These are phyloP conservation scores for Nothophaeocryptopus gaeumannii DNA, from an alignment of 2,329 filamentous ascomycete species.

Conservation along the genomic window DNA sequence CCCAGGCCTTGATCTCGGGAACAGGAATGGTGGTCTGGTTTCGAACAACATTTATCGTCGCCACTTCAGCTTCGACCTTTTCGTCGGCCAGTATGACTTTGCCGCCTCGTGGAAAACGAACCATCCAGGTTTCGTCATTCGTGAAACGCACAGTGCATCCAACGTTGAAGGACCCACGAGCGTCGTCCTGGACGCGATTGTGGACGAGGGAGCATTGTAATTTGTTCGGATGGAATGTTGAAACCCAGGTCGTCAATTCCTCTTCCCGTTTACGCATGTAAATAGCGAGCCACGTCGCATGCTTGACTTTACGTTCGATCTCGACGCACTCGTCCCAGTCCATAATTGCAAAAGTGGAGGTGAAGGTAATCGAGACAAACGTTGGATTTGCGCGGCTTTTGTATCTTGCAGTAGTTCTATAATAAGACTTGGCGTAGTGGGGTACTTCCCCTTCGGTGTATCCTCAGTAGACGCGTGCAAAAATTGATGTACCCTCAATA, in stretches of 20 bases:
- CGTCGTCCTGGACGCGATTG: background rate
- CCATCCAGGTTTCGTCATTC: conserved; percentile 12
- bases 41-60: conserved; percentile 13
- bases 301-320: background rate
- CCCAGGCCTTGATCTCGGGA: conserved; percentile 13
- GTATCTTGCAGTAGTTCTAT: background rate
- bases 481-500: too few relatives aligned
- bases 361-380: conserved; percentile 1
- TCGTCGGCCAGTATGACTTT: conserved; percentile 15
- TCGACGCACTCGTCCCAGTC: conserved; percentile 8
- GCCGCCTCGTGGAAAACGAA: conserved; percentile 13
- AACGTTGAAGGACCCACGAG: conserved; percentile 31
- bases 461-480: too few relatives aligned
- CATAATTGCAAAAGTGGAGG: conserved; percentile 7
- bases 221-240: conserved; percentile 7
- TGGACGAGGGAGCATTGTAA: conserved; percentile 2
- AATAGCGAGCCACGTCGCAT: background rate
- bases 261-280: conserved; percentile 1
- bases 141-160: conserved; percentile 15
- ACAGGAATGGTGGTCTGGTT: conserved; percentile 16
- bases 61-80: conserved; percentile 17
- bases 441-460: too few relatives aligned
- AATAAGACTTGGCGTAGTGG: background rate
- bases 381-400: background rate
- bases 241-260: conserved; percentile 6